Percentiles rank a stretch among this genome's conserved stretches.
Evolutionary conservation across 2,329 filamentous ascomycete genomes (phyloP).

Genomic region (Paraconiothyrium sp.): DNA sequence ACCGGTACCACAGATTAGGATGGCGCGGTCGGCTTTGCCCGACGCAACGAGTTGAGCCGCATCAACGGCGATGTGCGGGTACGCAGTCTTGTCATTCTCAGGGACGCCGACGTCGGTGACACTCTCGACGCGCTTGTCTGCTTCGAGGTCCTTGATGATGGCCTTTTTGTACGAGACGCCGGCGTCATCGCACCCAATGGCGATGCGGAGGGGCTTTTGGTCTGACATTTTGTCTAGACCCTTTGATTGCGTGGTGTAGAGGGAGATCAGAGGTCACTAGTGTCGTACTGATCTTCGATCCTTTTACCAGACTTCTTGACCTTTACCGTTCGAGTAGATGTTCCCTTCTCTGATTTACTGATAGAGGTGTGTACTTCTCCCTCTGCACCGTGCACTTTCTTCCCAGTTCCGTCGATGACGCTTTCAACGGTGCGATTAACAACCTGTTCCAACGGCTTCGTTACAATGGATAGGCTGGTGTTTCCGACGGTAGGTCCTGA

Average conservation of each 20-base stretch:
- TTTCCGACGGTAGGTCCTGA: slow-evolving; percentile 45
- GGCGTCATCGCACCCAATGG: slow-evolving; percentile 74
- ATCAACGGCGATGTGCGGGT: slow-evolving; percentile 79
- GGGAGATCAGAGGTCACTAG: slow-evolving; percentile 37
- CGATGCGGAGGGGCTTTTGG: slow-evolving; percentile 61
- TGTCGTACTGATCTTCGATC: slow-evolving; percentile 45
- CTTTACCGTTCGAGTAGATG: slow-evolving; percentile 19
- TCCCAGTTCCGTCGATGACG: slow-evolving; percentile 37
- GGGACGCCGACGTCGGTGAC: slow-evolving; percentile 80
- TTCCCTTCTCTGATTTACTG: slow-evolving; percentile 21
- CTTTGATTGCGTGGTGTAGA: not conserved
- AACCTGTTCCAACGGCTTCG: slow-evolving; percentile 49
- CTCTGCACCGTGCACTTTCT: slow-evolving; percentile 33
- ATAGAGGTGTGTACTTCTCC: slow-evolving; percentile 34
- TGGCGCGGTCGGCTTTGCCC: slow-evolving; percentile 77
- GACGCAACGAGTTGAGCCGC: slow-evolving; percentile 72
- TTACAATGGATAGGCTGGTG: slow-evolving; percentile 45
- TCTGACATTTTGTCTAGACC: not conserved
- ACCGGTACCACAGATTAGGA: slow-evolving; percentile 86
- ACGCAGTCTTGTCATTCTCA: slow-evolving; percentile 78
- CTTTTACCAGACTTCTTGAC: slow-evolving; percentile 19
- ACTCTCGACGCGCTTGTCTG: slow-evolving; percentile 71
- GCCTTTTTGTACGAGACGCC: slow-evolving; percentile 81
- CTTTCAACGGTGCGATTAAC: slow-evolving; percentile 45
- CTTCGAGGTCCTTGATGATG: slow-evolving; percentile 76